Evolutionary conservation across 345 rosid genomes (phyloP).

Genomic region (Aethionema arabicum): DNA sequence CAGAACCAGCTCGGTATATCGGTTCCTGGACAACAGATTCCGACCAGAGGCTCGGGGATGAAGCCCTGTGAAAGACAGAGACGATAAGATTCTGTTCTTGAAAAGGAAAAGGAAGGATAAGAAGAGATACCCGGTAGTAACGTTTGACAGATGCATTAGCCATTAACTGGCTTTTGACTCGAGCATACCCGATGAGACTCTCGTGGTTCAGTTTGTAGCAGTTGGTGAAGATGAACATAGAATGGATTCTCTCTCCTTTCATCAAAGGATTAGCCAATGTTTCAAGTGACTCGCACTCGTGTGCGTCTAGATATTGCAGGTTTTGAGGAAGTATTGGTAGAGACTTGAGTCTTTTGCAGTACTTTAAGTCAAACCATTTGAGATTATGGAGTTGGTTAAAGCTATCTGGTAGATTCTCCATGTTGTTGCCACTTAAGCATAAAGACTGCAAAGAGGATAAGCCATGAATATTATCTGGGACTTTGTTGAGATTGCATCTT

Average conservation of each 20-base stretch:
- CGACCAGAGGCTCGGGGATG: conserved; percentile 27
- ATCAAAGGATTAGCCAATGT: conserved; percentile 25
- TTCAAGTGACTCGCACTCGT: conserved; percentile 34
- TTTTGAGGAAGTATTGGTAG: conserved; percentile 34
- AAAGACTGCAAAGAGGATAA: conserved; percentile 24
- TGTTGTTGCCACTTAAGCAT: conserved; percentile 32
- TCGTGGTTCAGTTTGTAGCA: conserved; percentile 37
- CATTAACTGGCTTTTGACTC: conserved; percentile 35
- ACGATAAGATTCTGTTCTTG: not conserved
- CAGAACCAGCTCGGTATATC: conserved; percentile 39
- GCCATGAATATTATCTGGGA: conserved; percentile 23
- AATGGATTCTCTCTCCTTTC: conserved; percentile 21
- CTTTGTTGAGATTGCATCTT: conserved; percentile 19
- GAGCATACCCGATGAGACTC: conserved; percentile 22
- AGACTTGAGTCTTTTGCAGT: conserved; percentile 36
- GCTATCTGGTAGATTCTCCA: conserved; percentile 27
- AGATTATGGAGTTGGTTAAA: conserved; percentile 30
- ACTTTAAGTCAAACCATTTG: conserved; percentile 28
- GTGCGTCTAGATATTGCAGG: conserved; percentile 28
- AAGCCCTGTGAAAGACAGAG: conserved; percentile 10
- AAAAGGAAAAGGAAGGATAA: not conserved
- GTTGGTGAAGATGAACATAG: conserved; percentile 36
- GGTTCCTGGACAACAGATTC: conserved; percentile 17
- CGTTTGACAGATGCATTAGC: conserved; percentile 26
- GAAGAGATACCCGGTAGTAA: conserved; percentile 14